These are phyloP conservation scores for Zelopaecilomyces penicillatus DNA, from an alignment of 2,329 filamentous ascomycete genomes.

Conservation along the genomic window DNA sequence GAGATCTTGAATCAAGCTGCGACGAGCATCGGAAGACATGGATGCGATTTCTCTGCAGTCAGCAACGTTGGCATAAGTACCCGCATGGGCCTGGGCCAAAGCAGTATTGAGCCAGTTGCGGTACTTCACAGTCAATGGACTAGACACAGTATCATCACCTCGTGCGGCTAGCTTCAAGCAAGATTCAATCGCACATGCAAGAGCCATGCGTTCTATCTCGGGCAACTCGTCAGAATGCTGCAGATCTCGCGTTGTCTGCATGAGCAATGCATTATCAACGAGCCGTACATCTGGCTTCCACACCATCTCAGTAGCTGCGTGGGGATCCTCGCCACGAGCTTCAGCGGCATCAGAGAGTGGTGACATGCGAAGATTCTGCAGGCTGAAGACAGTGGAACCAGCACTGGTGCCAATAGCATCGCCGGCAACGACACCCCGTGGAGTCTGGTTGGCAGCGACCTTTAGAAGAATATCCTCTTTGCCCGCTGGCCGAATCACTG, in stretches of 20 bases:
- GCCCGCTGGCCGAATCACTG: background rate
- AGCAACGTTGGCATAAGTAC: background rate
- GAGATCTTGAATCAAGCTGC: background rate
- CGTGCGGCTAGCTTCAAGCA: background rate
- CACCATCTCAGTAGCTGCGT: background rate
- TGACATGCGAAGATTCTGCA: background rate
- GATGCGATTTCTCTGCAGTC: background rate
- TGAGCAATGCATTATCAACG: background rate
- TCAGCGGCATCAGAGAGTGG: background rate
- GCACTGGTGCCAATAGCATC: background rate
- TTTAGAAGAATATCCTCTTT: background rate
- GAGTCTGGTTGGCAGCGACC: background rate
- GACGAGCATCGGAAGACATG: background rate
- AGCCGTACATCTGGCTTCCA: conserved; percentile 1
- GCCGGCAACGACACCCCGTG: background rate
- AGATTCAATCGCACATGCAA: background rate
- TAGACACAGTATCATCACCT: background rate
- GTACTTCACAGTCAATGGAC: background rate
- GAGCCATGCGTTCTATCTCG: background rate
- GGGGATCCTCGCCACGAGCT: background rate
- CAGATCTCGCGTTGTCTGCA: background rate
- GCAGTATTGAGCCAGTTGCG: background rate
- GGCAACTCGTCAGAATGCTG: background rate
- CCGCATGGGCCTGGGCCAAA: background rate
- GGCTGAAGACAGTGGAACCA: background rate